Evolutionary conservation across 1,284 basidiomycete species (phyloP), one percentile per base, ranked within the genome.

Genomic region (Trichosporon coremiiforme): DNA sequence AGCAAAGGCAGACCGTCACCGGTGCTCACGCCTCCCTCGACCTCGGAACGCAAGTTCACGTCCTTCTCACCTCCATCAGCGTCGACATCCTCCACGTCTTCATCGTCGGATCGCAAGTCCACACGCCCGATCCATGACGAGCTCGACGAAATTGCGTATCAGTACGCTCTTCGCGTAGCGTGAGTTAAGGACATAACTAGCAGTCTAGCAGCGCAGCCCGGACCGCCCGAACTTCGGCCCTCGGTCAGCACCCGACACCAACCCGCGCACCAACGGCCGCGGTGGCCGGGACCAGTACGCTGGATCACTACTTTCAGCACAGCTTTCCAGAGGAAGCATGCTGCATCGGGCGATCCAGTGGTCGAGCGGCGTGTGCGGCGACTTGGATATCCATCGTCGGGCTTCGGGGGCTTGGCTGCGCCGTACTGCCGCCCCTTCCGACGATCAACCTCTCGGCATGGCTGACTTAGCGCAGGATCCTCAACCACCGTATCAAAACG

Each of bases 151-250:
- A 64, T 74, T 67, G 79, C 78, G 2, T 84, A 84, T 66, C 67
- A 71, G n/a, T 82, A 79, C 68, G 78, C 81, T 4, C 73, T 84
- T 35, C 75, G 79, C 38, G 78, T 82, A 9, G 82, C 82, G 82
- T 82, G 66, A 76, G 81, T 81, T 17, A 20, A 25, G 3, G 22
- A n/a, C 41, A 4, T 12, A 10, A 13, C 36, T 38, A 38, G 36
- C 36, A 22, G 47, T 25, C 20, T 12, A 25, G n/a, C 50, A 20
- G 8, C n/a, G 50, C 22, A 35, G 33, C 33, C 9, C 9, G 33
- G 9, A 6, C 33, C 33, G 9, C 7, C n/a, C 50, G 9, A 20
- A 22, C 50, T 53, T 53, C 50, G 50, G 22, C 2, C 20, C 9
- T 22, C 50, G 50, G 50, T 53, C 8, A 25, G n/a, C 20, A 10